Conservation (phyloP, 805 yeast species). For the Naumovozyma dairenensis region DNA sequence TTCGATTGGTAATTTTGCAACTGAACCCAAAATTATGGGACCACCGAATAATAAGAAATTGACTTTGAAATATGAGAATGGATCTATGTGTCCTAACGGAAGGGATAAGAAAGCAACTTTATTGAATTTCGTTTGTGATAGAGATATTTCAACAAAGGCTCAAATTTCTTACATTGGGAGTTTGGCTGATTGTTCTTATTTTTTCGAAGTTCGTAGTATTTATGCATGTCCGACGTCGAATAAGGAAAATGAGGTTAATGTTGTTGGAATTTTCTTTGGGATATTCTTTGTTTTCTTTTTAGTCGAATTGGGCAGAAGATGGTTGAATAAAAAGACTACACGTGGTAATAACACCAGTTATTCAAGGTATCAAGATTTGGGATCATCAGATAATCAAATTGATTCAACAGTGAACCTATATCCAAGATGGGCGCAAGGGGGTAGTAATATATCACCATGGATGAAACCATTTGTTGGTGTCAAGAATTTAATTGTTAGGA, state of each 20-base stretch:
- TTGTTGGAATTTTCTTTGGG: constrained; percentile 53
- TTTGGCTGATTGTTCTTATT: constrained; percentile 66
- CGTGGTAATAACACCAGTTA: neutral
- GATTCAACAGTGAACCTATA: neutral
- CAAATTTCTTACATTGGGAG: constrained; percentile 61
- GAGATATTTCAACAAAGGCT: constrained; percentile 58
- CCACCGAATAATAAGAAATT: constrained; percentile 37
- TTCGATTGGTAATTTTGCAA: constrained; percentile 54
- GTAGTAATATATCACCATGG: neutral
- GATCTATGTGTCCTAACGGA: constrained; percentile 52
- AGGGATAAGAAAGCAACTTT: constrained; percentile 51
- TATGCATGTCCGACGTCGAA: constrained; percentile 81
- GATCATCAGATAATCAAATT: constrained; percentile 6
- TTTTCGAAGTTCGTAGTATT: constrained; percentile 75
- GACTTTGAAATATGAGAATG: constrained; percentile 59
- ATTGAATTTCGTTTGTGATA: constrained; percentile 67
- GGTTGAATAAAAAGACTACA: constrained; percentile 12
- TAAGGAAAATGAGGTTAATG: constrained; percentile 51
- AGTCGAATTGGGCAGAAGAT: constrained; percentile 33
- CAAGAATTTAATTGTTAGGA: neutral
- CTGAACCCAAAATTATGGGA: constrained; percentile 60
- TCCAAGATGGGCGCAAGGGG: neutral
- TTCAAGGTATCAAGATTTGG: constrained; percentile 13
- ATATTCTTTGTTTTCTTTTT: constrained; percentile 36
- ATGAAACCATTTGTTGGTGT: neutral